Percentiles rank a stretch among this genome's conserved stretches.
Conservation (phyloP, 1,284 basidiomycete species). For the Flammula alnicola region DNA sequence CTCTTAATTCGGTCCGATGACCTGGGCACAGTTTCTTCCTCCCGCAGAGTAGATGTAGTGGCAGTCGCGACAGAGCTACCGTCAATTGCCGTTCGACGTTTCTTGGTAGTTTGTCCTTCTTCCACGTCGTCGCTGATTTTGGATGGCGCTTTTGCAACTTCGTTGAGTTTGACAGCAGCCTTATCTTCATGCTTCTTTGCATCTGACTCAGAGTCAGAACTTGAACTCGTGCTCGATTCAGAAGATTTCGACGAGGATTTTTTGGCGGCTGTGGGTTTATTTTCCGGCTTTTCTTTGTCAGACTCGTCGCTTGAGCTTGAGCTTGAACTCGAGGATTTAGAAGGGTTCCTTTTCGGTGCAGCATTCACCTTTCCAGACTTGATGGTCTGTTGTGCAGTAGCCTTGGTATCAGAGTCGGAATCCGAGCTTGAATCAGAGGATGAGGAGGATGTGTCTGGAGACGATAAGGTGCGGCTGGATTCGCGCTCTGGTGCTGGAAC, state of each 20-base stretch:
- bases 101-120: conserved; percentile 51
- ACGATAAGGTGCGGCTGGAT: conserved; percentile 31
- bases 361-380: neutral
- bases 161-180: conserved; percentile 2
- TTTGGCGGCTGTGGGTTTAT: conserved; percentile 5
- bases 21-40: conserved; percentile 18
- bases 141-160: neutral
- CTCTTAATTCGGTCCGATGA: conserved; percentile 30
- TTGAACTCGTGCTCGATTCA: conserved; percentile 21
- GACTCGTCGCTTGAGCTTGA: conserved; percentile 14
- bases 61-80: conserved; percentile 57
- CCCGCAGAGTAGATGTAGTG: conserved; percentile 27
- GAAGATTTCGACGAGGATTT: conserved; percentile 11
- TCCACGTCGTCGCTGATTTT: conserved; percentile 9
- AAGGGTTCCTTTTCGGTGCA: neutral
- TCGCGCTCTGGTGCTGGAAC: conserved; percentile 18
- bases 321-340: conserved; percentile 8
- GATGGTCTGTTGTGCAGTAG: too few relatives aligned
- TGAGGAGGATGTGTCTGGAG: conserved; percentile 14
- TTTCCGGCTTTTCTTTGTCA: neutral
- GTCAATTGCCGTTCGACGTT: conserved; percentile 55
- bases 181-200: conserved; percentile 19
- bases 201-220: conserved; percentile 33
- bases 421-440: conserved; percentile 18
- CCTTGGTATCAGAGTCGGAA: conserved; percentile 8